These are phyloP conservation scores for Penicillium atrosanguineum DNA, from an alignment of 495 filamentous ascomycete genomes.

Conservation along the genomic window DNA sequence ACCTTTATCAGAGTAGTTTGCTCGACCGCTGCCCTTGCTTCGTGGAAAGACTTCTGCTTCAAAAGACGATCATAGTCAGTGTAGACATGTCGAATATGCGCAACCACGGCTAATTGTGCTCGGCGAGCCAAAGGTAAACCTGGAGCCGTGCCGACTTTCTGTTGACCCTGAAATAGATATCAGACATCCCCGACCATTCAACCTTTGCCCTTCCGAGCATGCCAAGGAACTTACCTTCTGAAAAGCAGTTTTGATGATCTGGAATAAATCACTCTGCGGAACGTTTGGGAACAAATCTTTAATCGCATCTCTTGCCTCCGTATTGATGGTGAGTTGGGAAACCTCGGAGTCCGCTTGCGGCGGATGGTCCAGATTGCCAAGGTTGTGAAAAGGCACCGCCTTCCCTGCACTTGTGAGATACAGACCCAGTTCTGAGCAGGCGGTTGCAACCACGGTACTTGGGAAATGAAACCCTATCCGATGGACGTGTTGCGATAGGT, in stretches of 20 bases:
- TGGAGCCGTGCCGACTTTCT: slow-evolving; percentile 66
- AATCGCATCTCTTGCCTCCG: slow-evolving; percentile 70
- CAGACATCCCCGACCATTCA: slow-evolving; percentile 14
- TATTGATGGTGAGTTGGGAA: slow-evolving; percentile 64
- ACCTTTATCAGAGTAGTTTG: slow-evolving; percentile 67
- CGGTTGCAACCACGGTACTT: slow-evolving; percentile 51
- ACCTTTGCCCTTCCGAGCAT: not conserved
- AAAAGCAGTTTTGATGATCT: slow-evolving; percentile 80
- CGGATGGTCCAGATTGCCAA: slow-evolving; percentile 9
- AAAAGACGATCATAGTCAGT: slow-evolving; percentile 84
- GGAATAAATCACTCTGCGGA: slow-evolving; percentile 69
- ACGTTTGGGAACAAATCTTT: slow-evolving; percentile 85
- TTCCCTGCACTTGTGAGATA: slow-evolving; percentile 43
- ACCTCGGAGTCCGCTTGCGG: slow-evolving; percentile 28
- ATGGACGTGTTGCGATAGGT: slow-evolving; percentile 65
- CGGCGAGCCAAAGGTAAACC: slow-evolving; percentile 68
- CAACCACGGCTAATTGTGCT: slow-evolving; percentile 78
- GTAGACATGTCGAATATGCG: slow-evolving; percentile 82
- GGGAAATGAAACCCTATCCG: slow-evolving; percentile 80
- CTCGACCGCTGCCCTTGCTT: slow-evolving; percentile 70
- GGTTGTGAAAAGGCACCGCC: slow-evolving; percentile 35
- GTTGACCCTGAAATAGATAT: slow-evolving; percentile 40
- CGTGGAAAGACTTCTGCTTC: slow-evolving; percentile 58
- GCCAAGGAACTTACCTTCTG: slow-evolving; percentile 59
- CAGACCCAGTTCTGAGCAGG: slow-evolving; percentile 46